Percentiles rank a stretch among this genome's conserved stretches.
Evolutionary conservation across 2,329 filamentous ascomycete species (phyloP).

Genomic region (Sphaerostilbella broomeana): DNA sequence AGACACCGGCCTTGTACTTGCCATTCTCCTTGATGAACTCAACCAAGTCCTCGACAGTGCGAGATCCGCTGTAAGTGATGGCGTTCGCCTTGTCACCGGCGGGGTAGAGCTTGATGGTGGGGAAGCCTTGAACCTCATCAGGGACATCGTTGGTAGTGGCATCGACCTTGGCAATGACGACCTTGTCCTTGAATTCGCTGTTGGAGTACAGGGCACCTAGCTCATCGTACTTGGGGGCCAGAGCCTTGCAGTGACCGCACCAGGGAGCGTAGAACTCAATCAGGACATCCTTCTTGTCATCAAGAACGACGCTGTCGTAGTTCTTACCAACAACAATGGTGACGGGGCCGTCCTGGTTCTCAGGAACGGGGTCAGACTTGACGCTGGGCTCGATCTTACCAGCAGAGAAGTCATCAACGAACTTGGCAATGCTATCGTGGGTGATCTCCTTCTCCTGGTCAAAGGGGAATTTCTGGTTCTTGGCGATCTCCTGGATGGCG

Average conservation of each 20-base stretch:
- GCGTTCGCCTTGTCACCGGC: constrained; percentile 82
- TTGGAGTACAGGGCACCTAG: constrained; percentile 70
- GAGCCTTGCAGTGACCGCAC: constrained; percentile 99
- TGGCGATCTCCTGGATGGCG: constrained; percentile 89
- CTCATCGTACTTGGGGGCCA: constrained; percentile 95
- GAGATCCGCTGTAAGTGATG: constrained; percentile 78
- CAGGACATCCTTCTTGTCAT: constrained; percentile 93
- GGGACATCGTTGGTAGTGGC: constrained; percentile 94
- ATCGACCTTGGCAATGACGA: constrained; percentile 95
- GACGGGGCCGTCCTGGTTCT: constrained; percentile 86
- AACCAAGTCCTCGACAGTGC: constrained; percentile 85
- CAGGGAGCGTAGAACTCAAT: constrained; percentile 98
- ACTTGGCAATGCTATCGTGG: constrained; percentile 63
- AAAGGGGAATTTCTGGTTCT: constrained; percentile 96
- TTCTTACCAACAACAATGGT: constrained; percentile 85
- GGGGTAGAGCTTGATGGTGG: constrained; percentile 96
- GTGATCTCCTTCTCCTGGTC: constrained; percentile 77
- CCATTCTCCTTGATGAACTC: constrained; percentile 94
- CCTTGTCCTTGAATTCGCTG: constrained; percentile 73
- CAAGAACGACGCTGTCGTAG: constrained; percentile 85
- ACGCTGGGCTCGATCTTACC: constrained; percentile 93
- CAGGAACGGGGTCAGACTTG: constrained; percentile 96
- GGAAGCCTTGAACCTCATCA: constrained; percentile 95
- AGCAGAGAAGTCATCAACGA: constrained; percentile 76
- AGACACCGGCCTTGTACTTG: constrained; percentile 72